Evolutionary conservation across 257 asterid genomes (phyloP).

Genomic region (Paulownia fortunei): DNA sequence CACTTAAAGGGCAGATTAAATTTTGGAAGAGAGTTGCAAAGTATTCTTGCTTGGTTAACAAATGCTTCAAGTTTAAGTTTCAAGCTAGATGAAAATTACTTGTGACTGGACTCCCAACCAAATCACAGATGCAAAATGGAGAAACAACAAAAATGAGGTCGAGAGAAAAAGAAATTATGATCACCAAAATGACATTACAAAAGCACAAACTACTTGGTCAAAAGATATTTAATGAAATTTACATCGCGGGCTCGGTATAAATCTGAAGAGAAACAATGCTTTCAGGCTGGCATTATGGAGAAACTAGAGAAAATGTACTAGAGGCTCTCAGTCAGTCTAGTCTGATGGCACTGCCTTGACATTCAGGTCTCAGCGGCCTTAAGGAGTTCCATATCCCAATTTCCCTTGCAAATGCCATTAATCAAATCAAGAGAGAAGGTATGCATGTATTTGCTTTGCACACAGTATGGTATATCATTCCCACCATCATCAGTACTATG

Average conservation of each 20-base stretch:
- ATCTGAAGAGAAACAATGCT: no score
- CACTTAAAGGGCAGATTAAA: not conserved
- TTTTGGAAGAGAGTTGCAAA: not conserved
- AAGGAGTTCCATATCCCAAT: not conserved
- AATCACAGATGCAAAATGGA: not conserved
- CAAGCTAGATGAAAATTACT: not conserved
- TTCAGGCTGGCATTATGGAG: not conserved
- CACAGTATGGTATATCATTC: not conserved
- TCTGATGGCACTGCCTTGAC: not conserved
- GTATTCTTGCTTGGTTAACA: not conserved
- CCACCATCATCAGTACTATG: not conserved
- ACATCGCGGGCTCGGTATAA: no score
- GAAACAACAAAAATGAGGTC: not conserved
- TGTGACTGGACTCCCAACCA: not conserved
- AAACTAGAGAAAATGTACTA: not conserved
- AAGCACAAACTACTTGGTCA: not conserved
- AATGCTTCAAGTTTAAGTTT: not conserved
- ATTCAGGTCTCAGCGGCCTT: not conserved
- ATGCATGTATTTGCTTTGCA: not conserved
- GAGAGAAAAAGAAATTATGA: not conserved
- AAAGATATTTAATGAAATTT: not conserved
- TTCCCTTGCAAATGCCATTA: not conserved
- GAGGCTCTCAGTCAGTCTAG: not conserved
- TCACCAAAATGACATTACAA: not conserved
- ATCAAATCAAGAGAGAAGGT: not conserved